Conservation (phyloP, 306 rosid species). For the barrel medic (Medicago truncatula) region DNA sequence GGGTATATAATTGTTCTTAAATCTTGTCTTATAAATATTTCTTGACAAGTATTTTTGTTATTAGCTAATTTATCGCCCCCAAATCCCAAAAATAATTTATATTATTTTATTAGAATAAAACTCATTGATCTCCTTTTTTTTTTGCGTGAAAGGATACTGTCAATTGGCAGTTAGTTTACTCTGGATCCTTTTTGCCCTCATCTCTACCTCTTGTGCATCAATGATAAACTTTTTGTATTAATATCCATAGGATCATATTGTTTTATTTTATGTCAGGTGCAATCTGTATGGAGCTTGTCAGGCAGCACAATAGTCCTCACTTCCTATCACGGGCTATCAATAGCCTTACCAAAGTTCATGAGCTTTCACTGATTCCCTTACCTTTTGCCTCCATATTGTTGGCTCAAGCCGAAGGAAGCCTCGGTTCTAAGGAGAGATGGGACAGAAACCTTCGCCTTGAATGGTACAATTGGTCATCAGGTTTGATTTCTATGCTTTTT, state of each 20-base stretch:
- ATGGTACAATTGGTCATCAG: constrained; percentile 94
- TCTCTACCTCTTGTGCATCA: constrained; percentile 11
- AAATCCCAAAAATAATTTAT: neutral
- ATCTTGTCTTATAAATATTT: constrained; percentile 10
- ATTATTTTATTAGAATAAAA: constrained; percentile 2
- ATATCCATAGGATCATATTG: constrained; percentile 32
- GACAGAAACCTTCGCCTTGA: constrained; percentile 68
- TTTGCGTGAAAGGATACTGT: neutral
- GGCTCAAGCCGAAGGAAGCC: constrained; percentile 93
- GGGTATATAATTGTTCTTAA: neutral
- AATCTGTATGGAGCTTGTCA: constrained; percentile 78
- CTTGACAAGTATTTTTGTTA: neutral
- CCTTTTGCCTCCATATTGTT: constrained; percentile 70
- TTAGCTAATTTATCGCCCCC: constrained; percentile 4
- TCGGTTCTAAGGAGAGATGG: constrained; percentile 85
- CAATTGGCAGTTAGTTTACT: neutral
- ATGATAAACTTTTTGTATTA: neutral
- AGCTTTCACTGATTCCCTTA: constrained; percentile 57
- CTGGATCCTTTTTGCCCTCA: neutral
- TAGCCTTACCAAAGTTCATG: constrained; percentile 69
- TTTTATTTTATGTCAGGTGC: constrained; percentile 64
- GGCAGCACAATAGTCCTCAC: constrained; percentile 48
- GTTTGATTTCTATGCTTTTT: constrained; percentile 54
- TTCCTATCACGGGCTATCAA: constrained; percentile 60
- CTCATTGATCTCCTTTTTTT: neutral